A percentile compares a stretch with the other conserved stretches of the same genome.
These are phyloP conservation scores for Aspergillus amoenus DNA, from an alignment of 2,329 filamentous ascomycete species.

Conservation along the genomic window DNA sequence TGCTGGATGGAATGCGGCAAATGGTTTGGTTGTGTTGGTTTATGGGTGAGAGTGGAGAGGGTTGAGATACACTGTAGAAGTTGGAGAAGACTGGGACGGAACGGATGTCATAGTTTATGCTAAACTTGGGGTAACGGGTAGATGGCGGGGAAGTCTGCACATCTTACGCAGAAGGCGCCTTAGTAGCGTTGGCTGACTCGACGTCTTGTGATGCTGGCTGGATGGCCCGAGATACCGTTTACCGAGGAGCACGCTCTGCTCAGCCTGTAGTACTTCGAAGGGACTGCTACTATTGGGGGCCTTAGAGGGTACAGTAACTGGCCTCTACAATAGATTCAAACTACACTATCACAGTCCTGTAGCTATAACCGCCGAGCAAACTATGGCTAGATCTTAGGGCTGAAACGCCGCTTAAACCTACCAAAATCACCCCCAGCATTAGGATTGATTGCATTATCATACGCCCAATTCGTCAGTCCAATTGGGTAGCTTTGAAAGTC, in stretches of 20 bases:
- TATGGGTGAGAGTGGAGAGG: too few relatives aligned
- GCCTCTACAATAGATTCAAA: too few relatives aligned
- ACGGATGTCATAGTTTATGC: too few relatives aligned
- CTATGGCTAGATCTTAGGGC: slow-evolving; percentile 4
- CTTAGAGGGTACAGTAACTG: background rate
- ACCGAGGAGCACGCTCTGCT: background rate
- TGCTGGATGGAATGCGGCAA: too few relatives aligned
- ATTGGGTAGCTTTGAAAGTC: background rate
- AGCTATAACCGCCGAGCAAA: too few relatives aligned
- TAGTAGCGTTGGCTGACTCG: background rate
- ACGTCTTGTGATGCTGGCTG: background rate
- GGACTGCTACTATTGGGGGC: background rate
- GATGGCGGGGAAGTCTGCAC: too few relatives aligned
- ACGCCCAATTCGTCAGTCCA: slow-evolving; percentile 7
- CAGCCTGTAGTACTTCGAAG: background rate
- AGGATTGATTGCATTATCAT: slow-evolving; percentile 1
- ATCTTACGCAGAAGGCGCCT: too few relatives aligned
- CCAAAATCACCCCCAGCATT: slow-evolving; percentile 2
- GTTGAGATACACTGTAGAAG: too few relatives aligned
- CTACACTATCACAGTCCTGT: too few relatives aligned
- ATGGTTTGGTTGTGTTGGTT: too few relatives aligned
- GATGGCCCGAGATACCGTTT: background rate
- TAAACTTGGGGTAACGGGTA: too few relatives aligned
- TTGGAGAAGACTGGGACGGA: too few relatives aligned
- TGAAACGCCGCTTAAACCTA: slow-evolving; percentile 3